These are phyloP conservation scores for Hericium coralloides DNA, from an alignment of 768 basidiomycete species.

Conservation along the genomic window DNA sequence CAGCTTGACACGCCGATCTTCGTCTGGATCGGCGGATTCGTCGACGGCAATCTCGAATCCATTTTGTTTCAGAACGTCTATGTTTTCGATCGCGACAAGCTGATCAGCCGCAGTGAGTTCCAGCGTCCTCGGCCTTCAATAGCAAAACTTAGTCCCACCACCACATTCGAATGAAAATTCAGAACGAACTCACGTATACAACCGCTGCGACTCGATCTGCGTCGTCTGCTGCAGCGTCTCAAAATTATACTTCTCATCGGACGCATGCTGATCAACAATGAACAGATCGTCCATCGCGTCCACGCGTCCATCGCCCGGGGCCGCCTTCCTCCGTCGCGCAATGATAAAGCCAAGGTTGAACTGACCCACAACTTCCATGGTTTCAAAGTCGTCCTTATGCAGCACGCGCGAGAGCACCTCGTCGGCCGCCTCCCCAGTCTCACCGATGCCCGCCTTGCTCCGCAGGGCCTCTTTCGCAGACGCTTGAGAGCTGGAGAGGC, in stretches of 20 bases:
- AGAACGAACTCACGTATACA: slow-evolving; percentile 55
- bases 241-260: slow-evolving; percentile 98
- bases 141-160: neutral
- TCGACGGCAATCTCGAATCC: slow-evolving; percentile 78
- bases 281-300: slow-evolving; percentile 75
- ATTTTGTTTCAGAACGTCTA: slow-evolving; percentile 74
- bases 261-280: slow-evolving; percentile 95
- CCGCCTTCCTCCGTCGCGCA: slow-evolving; percentile 45
- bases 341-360: slow-evolving; percentile 97
- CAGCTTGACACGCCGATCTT: slow-evolving; percentile 46
- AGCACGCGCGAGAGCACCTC: slow-evolving; percentile 78
- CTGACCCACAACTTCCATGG: slow-evolving; percentile 85
- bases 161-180: neutral
- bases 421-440: slow-evolving; percentile 45
- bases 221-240: slow-evolving; percentile 91
- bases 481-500: neutral
- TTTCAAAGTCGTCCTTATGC: slow-evolving; percentile 73
- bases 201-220: slow-evolving; percentile 74
- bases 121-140: slow-evolving; percentile 57
- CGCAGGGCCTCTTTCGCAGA: neutral
- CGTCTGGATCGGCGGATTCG: slow-evolving; percentile 33
- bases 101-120: slow-evolving; percentile 89
- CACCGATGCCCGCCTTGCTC: slow-evolving; percentile 17
- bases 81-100: slow-evolving; percentile 76
- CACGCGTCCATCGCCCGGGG: neutral